Conservation (phyloP, 257 asterid species). For the Capsicum rhomboideum region DNA sequence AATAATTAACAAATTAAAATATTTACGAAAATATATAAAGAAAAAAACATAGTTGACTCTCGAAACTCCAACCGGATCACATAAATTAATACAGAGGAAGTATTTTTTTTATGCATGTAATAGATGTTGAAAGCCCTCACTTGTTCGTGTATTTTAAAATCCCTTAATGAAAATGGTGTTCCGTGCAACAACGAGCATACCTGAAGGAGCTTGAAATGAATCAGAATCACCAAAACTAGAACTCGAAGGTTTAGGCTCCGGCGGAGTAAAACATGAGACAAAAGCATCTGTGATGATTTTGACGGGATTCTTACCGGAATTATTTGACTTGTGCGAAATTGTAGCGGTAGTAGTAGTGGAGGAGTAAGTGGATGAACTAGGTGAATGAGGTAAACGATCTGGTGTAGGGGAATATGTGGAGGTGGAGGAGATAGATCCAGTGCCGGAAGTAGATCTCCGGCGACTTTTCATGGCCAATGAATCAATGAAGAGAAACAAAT, state of each 20-base stretch:
- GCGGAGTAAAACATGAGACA: constrained; percentile 58
- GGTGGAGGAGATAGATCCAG: constrained; percentile 13
- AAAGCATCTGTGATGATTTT: constrained; percentile 45
- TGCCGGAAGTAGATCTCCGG: constrained; percentile 24
- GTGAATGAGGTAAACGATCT: constrained; percentile 21
- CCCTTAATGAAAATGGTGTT: background rate
- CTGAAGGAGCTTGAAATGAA: constrained; percentile 22
- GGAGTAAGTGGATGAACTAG: constrained; percentile 28
- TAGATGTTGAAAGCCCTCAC: background rate
- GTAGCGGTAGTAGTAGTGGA: constrained; percentile 32
- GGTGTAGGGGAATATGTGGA: constrained; percentile 13
- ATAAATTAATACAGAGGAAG: too few relatives aligned
- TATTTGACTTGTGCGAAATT: constrained; percentile 30
- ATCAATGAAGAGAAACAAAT: background rate
- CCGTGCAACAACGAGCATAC: constrained; percentile 12
- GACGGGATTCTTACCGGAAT: constrained; percentile 17
- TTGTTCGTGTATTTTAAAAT: background rate
- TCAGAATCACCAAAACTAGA: constrained; percentile 26
- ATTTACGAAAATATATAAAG: too few relatives aligned
- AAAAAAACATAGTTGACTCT: too few relatives aligned
- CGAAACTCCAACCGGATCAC: too few relatives aligned
- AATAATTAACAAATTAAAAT: too few relatives aligned
- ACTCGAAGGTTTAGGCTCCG: constrained; percentile 28
- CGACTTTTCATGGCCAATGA: constrained; percentile 28
- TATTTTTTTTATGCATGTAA: background rate